Conservation (phyloP, 2,329 filamentous ascomycete genomes). For the Xylaria sp. region DNA sequence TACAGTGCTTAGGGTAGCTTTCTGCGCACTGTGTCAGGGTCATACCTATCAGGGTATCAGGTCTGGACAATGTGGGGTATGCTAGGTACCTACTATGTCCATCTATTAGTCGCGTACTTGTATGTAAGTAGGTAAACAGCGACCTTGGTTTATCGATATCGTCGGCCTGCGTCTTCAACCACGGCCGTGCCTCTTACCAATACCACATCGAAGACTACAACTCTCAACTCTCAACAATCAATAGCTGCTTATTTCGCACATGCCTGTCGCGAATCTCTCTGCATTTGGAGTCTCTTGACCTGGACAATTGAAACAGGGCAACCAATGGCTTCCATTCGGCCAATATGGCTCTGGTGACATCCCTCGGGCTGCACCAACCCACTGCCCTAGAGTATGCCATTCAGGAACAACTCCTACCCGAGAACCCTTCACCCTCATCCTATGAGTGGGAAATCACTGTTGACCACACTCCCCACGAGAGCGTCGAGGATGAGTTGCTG, state of each 20-base stretch:
- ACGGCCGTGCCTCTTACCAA: not conserved
- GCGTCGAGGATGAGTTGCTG: constrained; percentile 80
- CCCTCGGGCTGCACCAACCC: constrained; percentile 90
- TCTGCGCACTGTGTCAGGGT: not conserved
- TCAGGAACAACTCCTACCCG: constrained; percentile 78
- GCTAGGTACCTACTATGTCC: too few relatives aligned
- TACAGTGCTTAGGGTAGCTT: not conserved
- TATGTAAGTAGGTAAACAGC: constrained; percentile 1
- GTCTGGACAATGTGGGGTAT: not conserved
- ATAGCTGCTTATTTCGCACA: not conserved
- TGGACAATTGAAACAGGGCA: not conserved
- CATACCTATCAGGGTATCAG: not conserved
- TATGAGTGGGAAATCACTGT: constrained; percentile 80
- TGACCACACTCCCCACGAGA: constrained; percentile 54
- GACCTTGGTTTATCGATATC: constrained; percentile 2
- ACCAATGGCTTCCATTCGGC: constrained; percentile 41
- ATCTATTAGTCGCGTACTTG: not conserved
- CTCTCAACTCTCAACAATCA: not conserved
- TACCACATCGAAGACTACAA: not conserved
- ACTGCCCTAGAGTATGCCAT: constrained; percentile 85
- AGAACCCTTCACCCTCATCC: constrained; percentile 70
- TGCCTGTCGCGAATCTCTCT: not conserved
- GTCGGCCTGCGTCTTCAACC: constrained; percentile 13
- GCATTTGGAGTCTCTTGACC: not conserved
- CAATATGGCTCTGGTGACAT: constrained; percentile 88